Evolutionary conservation across 1,284 basidiomycete species (phyloP), one percentile per base, ranked within the genome.

Genomic region (Caloboletus inedulis): DNA sequence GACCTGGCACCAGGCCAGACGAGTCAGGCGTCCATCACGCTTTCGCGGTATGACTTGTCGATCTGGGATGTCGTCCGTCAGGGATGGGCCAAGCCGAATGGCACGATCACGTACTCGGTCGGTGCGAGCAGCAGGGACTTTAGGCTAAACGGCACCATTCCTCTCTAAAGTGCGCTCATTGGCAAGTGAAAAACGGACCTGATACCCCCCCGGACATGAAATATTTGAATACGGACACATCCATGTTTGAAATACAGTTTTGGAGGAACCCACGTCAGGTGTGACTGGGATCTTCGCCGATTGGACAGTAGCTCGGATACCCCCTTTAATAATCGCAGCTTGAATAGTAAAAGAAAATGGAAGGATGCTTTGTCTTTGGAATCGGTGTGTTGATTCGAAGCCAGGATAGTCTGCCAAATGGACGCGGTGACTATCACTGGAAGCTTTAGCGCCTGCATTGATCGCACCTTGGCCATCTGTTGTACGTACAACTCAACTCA

Each of bases 31-130:
- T 75, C 72, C 0, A 77, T 89, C 60, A 73, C 71, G n/a, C 72
- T 89, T 29, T 84, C 84, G 16, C 75, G 84, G 29, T 81, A 86
- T 58, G 82, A 85, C 58, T 62, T 87, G 54, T 82, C 80, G 21
- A 72, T 81, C 52, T 85, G 82, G 82, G 80, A 84, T 61, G 74
- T 72, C 0, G 72, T 68, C 3, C 68, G 66, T 12, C 80, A 81
- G 56, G 76, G 77, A 8, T 80, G 77, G 76, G 64, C 68, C 46
- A 71, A 69, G 43, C 76, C 77, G 8, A 60, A 63, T 9, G 80
- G 78, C 7, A 72, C 65, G 21, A 74, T 77, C 49, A 56, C 64
- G 10, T 69, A 84, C 30, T 72, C 74, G 14, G 59, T 83, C 30
- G 81, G 82, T 1, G 73, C 78, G 30, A 83, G 81, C 55, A 81